Percentiles rank a stretch among this genome's conserved stretches.
Conservation (phyloP, 257 asterid genomes). For the Salvia rosmarinus region DNA sequence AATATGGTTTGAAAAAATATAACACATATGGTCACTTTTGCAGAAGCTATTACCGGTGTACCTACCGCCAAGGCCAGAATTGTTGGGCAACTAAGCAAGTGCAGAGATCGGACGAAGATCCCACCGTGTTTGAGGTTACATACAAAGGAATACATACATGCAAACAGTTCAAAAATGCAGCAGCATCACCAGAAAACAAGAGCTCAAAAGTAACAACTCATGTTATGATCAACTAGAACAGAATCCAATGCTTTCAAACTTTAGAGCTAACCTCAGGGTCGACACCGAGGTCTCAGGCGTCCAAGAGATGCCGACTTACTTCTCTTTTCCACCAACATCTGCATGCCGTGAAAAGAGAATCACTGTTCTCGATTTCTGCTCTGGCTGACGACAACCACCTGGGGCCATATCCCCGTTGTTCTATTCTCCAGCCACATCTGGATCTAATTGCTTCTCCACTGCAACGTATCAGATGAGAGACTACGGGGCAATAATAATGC, state of each 20-base stretch:
- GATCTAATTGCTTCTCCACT: constrained; percentile 44
- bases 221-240: constrained; percentile 37
- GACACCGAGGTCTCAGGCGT: constrained; percentile 48
- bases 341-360: constrained; percentile 44
- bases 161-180: constrained; percentile 39
- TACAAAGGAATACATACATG: constrained; percentile 80
- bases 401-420: constrained; percentile 47
- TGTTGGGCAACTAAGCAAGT: constrained; percentile 98
- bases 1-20: constrained; percentile 3
- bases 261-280: constrained; percentile 63
- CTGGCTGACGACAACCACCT: constrained; percentile 49
- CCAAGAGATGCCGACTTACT: constrained; percentile 44
- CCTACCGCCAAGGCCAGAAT: constrained; percentile 56
- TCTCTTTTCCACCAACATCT: constrained; percentile 63
- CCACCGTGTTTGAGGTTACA: constrained; percentile 69
- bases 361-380: constrained; percentile 39
- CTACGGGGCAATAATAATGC: constrained; percentile 41
- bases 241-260: constrained; percentile 47
- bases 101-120: constrained; percentile 89
- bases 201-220: constrained; percentile 37
- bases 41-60: constrained; percentile 97
- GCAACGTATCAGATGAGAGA: constrained; percentile 33
- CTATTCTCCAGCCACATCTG: constrained; percentile 49
- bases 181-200: constrained; percentile 51
- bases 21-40: constrained; percentile 32